Conservation (phyloP, 1,284 basidiomycete species). For the Papiliotrema laurentii region DNA sequence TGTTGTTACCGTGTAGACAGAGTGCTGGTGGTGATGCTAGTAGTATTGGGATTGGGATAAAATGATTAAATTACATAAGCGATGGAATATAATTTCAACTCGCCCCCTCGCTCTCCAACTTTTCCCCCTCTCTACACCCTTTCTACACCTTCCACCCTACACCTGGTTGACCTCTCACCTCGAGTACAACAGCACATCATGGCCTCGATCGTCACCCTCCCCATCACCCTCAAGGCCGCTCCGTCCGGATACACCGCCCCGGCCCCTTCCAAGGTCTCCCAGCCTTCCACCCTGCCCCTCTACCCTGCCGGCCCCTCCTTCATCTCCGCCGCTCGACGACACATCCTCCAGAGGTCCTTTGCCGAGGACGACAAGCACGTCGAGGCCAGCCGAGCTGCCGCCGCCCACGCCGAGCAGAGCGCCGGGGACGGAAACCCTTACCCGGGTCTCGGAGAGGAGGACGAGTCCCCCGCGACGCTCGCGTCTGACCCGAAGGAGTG, state of each 20-base stretch:
- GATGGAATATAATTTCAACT: background rate
- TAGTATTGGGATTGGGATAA: background rate
- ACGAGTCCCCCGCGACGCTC: conserved; percentile 70
- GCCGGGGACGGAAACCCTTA: conserved; percentile 64
- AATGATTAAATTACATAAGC: background rate
- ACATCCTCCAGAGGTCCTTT: conserved; percentile 70
- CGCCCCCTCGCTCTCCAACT: background rate
- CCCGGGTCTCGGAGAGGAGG: conserved; percentile 89
- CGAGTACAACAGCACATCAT: conserved; percentile 20
- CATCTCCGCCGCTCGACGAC: conserved; percentile 70
- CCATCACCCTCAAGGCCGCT: conserved; percentile 42
- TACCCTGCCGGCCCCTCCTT: conserved; percentile 82
- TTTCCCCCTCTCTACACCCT: background rate
- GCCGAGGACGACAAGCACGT: conserved; percentile 63
- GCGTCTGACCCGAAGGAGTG: conserved; percentile 91
- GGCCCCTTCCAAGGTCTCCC: conserved; percentile 36
- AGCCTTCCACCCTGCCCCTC: conserved; percentile 51
- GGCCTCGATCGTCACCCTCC: conserved; percentile 44
- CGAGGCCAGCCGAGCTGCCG: conserved; percentile 47
- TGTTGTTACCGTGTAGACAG: too few relatives aligned
- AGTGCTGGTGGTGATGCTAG: too few relatives aligned
- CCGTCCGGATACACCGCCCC: conserved; percentile 45
- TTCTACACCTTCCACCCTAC: background rate
- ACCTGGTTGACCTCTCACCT: background rate
- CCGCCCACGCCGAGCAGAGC: conserved; percentile 57